A percentile compares a stretch with the other conserved stretches of the same genome.
Evolutionary conservation across 805 yeast species (phyloP).

Genomic region (Lachancea fermentati): DNA sequence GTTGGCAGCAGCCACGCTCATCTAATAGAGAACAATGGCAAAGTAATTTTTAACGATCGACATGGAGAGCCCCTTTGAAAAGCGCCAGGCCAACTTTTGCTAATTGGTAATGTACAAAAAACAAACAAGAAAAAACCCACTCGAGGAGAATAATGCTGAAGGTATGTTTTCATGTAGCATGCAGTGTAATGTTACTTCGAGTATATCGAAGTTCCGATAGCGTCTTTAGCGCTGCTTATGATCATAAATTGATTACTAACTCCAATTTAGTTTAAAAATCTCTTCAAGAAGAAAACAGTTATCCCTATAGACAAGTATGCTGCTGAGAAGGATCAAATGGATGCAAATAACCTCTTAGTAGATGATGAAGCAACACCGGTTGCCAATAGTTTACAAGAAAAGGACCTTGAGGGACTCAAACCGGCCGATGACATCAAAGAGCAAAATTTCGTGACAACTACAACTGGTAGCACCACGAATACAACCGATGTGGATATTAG

Average conservation of each 20-base stretch:
- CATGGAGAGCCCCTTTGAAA: background rate
- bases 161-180: background rate
- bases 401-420: background rate
- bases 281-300: constrained; percentile 16
- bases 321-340: background rate
- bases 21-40: background rate
- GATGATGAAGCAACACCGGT: constrained; percentile 4
- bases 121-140: background rate
- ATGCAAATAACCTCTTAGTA: background rate
- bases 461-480: background rate
- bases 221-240: constrained; percentile 47
- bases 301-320: constrained; percentile 7
- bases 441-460: background rate
- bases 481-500: background rate
- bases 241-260: constrained; percentile 1
- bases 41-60: background rate
- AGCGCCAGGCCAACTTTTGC: background rate
- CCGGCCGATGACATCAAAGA: background rate
- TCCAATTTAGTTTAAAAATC: constrained; percentile 12
- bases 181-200: too few species aligned
- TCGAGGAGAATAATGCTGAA: background rate
- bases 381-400: background rate
- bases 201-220: constrained; percentile 64
- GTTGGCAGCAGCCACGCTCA: background rate
- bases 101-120: background rate